Percentiles rank a stretch among this genome's conserved stretches.
Evolutionary conservation across 2,329 filamentous ascomycete species (phyloP).

Genomic region (Fusarium sp.): DNA sequence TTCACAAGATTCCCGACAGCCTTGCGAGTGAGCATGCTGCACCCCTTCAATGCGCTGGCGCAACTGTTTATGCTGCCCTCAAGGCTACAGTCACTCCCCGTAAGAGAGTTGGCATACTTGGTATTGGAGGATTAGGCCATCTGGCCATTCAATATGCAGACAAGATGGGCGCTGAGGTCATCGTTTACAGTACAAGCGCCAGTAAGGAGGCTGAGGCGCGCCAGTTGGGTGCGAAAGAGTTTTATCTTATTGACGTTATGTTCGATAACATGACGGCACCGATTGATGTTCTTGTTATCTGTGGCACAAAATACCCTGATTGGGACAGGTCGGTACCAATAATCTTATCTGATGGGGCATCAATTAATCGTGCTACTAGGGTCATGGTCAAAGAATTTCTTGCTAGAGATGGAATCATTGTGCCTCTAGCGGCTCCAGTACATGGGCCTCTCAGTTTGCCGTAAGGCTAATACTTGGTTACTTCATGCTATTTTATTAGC

Average conservation of each 20-base stretch:
- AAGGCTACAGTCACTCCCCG: slow-evolving; percentile 10
- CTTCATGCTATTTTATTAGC: accelerated
- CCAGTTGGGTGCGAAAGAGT: slow-evolving; percentile 11
- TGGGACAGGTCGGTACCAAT: slow-evolving; percentile 42
- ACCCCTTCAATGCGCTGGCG: slow-evolving; percentile 16
- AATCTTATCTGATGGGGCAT: accelerated
- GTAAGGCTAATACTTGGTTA: background rate
- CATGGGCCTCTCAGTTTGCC: slow-evolving; percentile 5
- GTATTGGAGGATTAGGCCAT: slow-evolving; percentile 19
- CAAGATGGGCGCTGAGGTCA: slow-evolving; percentile 13
- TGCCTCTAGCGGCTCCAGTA: slow-evolving; percentile 8
- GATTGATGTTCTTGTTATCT: slow-evolving; percentile 16
- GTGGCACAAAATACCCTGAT: slow-evolving; percentile 19
- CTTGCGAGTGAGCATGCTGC: slow-evolving; percentile 24
- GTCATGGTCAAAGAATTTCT: slow-evolving; percentile 20
- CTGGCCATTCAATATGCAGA: slow-evolving; percentile 15
- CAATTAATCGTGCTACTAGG: accelerated
- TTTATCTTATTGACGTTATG: slow-evolving; percentile 7
- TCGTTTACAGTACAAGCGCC: slow-evolving; percentile 18
- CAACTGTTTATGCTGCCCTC: slow-evolving; percentile 19
- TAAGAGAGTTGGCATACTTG: slow-evolving; percentile 13
- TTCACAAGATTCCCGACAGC: slow-evolving; percentile 4
- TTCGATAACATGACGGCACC: slow-evolving; percentile 8
- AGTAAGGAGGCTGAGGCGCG: slow-evolving; percentile 12
- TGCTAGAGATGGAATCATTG: slow-evolving; percentile 3